Base-by-base conservation (phyloP, 208 protist species). In the Leishmania major region DNA sequence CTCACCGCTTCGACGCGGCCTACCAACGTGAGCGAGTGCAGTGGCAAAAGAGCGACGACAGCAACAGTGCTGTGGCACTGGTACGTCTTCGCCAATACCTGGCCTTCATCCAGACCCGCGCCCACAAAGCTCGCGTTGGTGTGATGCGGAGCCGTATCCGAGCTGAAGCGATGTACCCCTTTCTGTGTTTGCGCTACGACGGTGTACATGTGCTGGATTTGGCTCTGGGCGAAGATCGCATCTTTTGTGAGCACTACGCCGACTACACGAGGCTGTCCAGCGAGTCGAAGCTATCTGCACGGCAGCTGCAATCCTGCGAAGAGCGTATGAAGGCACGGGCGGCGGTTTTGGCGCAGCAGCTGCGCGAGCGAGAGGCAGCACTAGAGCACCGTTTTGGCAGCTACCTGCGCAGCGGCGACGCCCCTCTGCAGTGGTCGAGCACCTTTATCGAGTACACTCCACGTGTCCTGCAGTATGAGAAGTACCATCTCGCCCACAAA, bases 161-260 rank as follows among this genome's bases (percentile, higher is more conserved):
- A 15, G 35, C 81, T 0, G 92, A 95, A 84, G 81, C 81, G 25
- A 79, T 60, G n/a, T 91, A 90, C 72, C 86, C 88, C 15, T 95
- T 93, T 83, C 66, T 95, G 51, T 37, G 59, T 3, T 73, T 74
- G 0, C 88, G 92, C 53, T 88, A 93, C 81, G 35, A 78, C 3
- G 90, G 90, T 6, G 80, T 91, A 40, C 89, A 87, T 67, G 64
- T 95, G 5, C 75, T 84, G 55, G 81, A 87, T 28, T 87, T 95
- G 28, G 53, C 67, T 19, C 77, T 93, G 22, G 81, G 83, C 17
- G 87, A 84, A 0, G 90, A 90, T 76, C 82, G 75, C 5, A 73
- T 69, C 31, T 88, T 90, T 81, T 40, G 57, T 17, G 74, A 84
- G 40, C 22, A 81, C 37, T 88, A 86, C 75, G 78, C 25, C 7